Evolutionary conservation across 495 filamentous ascomycete species (phyloP).

Genomic region (Penicillium antarcticum): DNA sequence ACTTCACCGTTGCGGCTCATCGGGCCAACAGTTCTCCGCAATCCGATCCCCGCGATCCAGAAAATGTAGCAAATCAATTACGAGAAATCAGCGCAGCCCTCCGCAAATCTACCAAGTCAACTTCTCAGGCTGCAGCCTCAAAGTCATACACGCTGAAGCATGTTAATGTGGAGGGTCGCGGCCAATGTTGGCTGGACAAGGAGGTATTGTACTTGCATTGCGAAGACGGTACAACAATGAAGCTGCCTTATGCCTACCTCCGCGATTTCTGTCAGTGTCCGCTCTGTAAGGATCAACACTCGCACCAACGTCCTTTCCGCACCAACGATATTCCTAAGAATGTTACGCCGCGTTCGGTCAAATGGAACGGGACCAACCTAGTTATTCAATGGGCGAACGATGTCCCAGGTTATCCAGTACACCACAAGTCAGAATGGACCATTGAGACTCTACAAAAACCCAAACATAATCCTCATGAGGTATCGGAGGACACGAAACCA

Average conservation of each 20-base stretch:
- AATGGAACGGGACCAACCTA: constrained; percentile 41
- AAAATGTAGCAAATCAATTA: no score
- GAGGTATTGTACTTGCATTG: constrained; percentile 3
- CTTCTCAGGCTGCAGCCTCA: no score
- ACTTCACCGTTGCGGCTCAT: constrained; percentile 5
- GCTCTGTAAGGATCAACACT: constrained; percentile 69
- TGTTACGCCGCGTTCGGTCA: constrained; percentile 38
- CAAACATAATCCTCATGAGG: constrained; percentile 5
- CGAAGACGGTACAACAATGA: not conserved
- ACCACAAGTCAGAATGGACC: constrained; percentile 50
- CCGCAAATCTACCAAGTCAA: no score
- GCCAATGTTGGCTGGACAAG: not conserved
- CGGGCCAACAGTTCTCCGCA: not conserved
- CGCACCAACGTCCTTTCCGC: constrained; percentile 78
- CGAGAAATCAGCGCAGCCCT: no score
- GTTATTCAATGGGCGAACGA: constrained; percentile 62
- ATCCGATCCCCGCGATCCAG: not conserved
- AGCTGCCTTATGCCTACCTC: constrained; percentile 49
- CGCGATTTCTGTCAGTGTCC: constrained; percentile 76
- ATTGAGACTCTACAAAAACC: constrained; percentile 23
- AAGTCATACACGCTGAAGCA: no score
- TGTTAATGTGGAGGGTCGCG: no score
- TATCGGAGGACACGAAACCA: constrained; percentile 4
- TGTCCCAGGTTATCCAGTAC: constrained; percentile 38
- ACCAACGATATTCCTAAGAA: constrained; percentile 63